Percentiles rank a stretch among this genome's conserved stretches.
phyloP scores from a whole-genome alignment of 108 stramenopile genomes.

The Skeletonema tropicum region DNA sequence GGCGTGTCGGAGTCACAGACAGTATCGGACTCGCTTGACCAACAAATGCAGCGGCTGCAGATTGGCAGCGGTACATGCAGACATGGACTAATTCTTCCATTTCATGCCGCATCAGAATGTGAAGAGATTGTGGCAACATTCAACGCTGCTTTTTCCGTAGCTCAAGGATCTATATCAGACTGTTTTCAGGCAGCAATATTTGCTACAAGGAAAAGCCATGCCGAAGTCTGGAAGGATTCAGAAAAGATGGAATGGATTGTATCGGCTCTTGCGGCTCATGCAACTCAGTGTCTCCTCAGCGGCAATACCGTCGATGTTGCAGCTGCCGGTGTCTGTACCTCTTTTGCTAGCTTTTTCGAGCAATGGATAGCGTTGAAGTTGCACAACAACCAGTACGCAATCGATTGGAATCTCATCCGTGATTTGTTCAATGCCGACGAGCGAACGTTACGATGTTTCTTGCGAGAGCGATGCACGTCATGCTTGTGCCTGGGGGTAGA shows the following conservation, averaged over 20 bases:
- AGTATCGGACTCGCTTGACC: not conserved
- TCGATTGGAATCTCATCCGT: not conserved
- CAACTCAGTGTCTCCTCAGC: not conserved
- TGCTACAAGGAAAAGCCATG: not conserved
- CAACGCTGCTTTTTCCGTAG: not conserved
- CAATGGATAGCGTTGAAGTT: not conserved
- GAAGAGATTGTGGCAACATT: not conserved
- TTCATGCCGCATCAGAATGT: not conserved
- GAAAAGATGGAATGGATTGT: not conserved
- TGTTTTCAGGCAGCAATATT: not conserved
- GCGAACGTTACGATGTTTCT: not conserved
- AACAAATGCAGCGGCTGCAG: not conserved
- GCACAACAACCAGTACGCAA: not conserved
- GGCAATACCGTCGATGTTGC: not conserved
- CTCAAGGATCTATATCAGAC: not conserved
- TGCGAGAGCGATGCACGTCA: not conserved
- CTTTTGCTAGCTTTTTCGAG: not conserved
- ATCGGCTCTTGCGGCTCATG: not conserved
- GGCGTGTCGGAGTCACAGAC: not conserved
- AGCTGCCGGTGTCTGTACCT: not conserved
- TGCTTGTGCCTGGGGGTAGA: not conserved
- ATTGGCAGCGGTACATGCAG: not conserved
- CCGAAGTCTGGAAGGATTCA: not conserved
- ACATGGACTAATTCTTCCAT: not conserved
- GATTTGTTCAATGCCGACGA: not conserved